phyloP scores from a whole-genome alignment of 169 alveolate species.

The Plasmodium relictum region DNA sequence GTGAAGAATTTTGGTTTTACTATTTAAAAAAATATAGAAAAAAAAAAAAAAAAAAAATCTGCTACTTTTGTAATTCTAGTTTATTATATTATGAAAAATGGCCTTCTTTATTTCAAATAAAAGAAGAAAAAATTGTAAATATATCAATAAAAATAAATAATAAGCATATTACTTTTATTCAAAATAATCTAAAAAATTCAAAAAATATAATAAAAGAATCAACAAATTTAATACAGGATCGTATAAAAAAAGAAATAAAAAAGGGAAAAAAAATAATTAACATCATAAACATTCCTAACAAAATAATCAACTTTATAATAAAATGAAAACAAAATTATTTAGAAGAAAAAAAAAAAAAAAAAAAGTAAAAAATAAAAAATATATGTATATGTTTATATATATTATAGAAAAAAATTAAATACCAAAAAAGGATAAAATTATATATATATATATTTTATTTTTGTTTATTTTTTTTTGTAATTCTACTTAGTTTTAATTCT shows the following conservation, averaged over 20 bases:
- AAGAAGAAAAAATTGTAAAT: background rate
- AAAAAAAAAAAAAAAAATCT: constrained; percentile 28
- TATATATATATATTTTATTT: background rate
- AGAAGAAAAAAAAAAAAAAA: background rate
- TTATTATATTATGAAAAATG: constrained; percentile 38
- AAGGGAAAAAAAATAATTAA: constrained; percentile 40
- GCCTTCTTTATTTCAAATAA: constrained; percentile 59
- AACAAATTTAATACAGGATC: constrained; percentile 37
- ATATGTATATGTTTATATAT: background rate
- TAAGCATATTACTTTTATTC: constrained; percentile 41
- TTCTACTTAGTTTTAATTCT: constrained; percentile 28
- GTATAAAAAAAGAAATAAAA: constrained; percentile 36
- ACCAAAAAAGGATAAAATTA: background rate
- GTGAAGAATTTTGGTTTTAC: constrained; percentile 87
- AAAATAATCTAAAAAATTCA: background rate
- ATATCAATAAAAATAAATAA: constrained; percentile 45
- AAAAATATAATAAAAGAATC: constrained; percentile 18
- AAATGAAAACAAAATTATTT: background rate
- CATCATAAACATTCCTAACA: constrained; percentile 51
- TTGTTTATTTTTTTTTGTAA: constrained; percentile 41
- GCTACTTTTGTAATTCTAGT: constrained; percentile 60
- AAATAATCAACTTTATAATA: constrained; percentile 35
- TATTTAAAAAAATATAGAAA: constrained; percentile 63
- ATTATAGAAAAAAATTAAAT: background rate
- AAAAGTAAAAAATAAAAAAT: too few species aligned